These are phyloP conservation scores for Lactarius pseudohatsudake DNA, from an alignment of 768 basidiomycete species.

Conservation along the genomic window DNA sequence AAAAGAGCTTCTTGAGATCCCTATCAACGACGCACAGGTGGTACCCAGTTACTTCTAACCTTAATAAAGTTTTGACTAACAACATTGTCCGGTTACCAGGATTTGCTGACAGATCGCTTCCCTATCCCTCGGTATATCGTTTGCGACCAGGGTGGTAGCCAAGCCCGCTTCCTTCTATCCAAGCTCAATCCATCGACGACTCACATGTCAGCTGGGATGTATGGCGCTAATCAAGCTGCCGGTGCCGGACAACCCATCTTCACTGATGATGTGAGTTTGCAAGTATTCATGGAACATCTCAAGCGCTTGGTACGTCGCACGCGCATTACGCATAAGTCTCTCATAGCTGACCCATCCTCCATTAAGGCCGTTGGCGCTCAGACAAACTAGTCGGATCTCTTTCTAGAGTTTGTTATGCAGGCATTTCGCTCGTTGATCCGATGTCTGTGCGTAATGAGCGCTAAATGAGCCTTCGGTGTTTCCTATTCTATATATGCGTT, in stretches of 20 bases:
- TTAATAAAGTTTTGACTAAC: slow-evolving; percentile 14
- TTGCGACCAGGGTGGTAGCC: slow-evolving; percentile 95
- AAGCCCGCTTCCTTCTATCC: slow-evolving; percentile 95
- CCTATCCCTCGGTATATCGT: slow-evolving; percentile 98
- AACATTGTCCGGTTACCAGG: slow-evolving; percentile 46
- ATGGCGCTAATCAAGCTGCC: slow-evolving; percentile 69
- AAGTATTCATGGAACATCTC: slow-evolving; percentile 97
- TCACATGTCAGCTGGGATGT: slow-evolving; percentile 91
- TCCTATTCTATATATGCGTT: slow-evolving; percentile 26
- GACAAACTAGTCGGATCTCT: slow-evolving; percentile 26
- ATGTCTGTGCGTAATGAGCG: slow-evolving; percentile 12
- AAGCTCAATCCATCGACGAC: slow-evolving; percentile 98
- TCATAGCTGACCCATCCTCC: not conserved
- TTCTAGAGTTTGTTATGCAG: slow-evolving; percentile 3
- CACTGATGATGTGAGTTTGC: slow-evolving; percentile 97
- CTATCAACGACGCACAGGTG: slow-evolving; percentile 88
- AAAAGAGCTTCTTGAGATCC: slow-evolving; percentile 86
- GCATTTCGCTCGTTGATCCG: slow-evolving; percentile 16
- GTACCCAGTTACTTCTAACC: slow-evolving; percentile 38
- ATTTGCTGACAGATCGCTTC: slow-evolving; percentile 91
- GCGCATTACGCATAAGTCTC: not conserved
- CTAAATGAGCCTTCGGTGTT: slow-evolving; percentile 15
- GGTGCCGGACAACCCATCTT: slow-evolving; percentile 89
- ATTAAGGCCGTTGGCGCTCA: slow-evolving; percentile 30
- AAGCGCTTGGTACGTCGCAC: slow-evolving; percentile 73